Evolutionary conservation across 2,329 filamentous ascomycete genomes (phyloP), one percentile per base, ranked within the genome.

Genomic region (Penicillium sp.): DNA sequence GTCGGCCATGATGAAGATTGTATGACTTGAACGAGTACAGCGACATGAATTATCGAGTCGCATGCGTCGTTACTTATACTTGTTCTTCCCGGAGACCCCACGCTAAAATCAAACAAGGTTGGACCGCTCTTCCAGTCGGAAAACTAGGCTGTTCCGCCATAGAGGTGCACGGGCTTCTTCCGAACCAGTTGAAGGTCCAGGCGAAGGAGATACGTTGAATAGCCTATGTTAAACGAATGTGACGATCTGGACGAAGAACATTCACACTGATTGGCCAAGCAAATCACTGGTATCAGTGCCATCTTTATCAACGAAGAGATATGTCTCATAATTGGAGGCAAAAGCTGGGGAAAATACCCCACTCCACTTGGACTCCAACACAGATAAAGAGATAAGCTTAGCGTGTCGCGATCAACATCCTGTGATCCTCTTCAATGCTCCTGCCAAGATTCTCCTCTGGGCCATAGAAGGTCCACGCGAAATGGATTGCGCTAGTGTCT

Each of bases 151-250:
- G 39, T 22, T 22, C 39, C 39, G 39, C 39, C 39, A 42, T 42
- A 22, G 7, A 42, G 8, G 37, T 11, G 35, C 35, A 42, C 37
- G 37, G n/a, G 10, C 43, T 48, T 48, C 14, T 13, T 53, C 19
- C 11, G 16, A 33, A 43, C 19, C 43, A 16, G 26, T 45, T 51
- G 54, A 56, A 56, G 54, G 54, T 56, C 54, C 54, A 56, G 43
- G 49, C 49, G 54, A 46, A 39, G 14, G 33, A 29, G 24, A 27
- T 22, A 45, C 24, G 27, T 43, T 44, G 14, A 10, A 27, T 22
- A 13, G 10, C 45, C 33, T 39, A 19, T 39, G 19, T n/a, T 19
- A 9, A 4, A 14, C 2, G 14, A 22, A 22, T 42, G 19, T 2
- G 19, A 42, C 6, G n/a, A 42, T 42, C 22, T 14, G 16, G 1